A percentile compares a stretch with the other conserved stretches of the same genome.
Conservation (phyloP, 2,329 filamentous ascomycete species). For the Teratosphaeria gauchensis region DNA sequence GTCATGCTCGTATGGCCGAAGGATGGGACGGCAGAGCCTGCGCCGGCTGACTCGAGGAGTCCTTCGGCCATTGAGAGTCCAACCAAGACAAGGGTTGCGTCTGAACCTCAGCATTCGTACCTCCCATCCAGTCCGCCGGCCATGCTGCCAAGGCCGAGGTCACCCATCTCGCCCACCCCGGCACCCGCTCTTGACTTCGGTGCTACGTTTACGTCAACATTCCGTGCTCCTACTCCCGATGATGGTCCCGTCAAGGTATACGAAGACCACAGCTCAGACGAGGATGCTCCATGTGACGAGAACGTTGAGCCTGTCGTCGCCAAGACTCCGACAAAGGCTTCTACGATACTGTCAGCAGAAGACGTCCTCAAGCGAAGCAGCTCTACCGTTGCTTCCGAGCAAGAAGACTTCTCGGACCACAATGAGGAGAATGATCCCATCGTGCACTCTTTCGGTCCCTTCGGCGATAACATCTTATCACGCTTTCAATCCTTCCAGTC, state of each 20-base stretch:
- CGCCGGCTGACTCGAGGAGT: slow-evolving; percentile 53
- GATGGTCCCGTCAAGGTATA: slow-evolving; percentile 55
- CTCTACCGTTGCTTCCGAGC: slow-evolving; percentile 17
- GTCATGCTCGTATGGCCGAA: slow-evolving; percentile 84
- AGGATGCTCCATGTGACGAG: slow-evolving; percentile 29
- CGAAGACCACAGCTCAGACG: slow-evolving; percentile 55
- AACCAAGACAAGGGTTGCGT: slow-evolving; percentile 40
- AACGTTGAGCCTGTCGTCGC: slow-evolving; percentile 13
- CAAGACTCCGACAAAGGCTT: slow-evolving; percentile 1
- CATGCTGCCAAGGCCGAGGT: slow-evolving; percentile 53
- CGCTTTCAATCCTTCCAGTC: slow-evolving; percentile 70
- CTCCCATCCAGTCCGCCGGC: slow-evolving; percentile 52
- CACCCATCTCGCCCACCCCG: slow-evolving; percentile 67
- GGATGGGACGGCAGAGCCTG: slow-evolving; percentile 38
- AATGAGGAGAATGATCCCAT: slow-evolving; percentile 94
- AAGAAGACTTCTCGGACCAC: slow-evolving; percentile 62
- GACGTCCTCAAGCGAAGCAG: slow-evolving; percentile 5
- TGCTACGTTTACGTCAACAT: slow-evolving; percentile 36
- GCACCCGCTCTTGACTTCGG: slow-evolving; percentile 30
- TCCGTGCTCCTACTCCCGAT: slow-evolving; percentile 33
- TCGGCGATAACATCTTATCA: slow-evolving; percentile 73
- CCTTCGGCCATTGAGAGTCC: slow-evolving; percentile 51
- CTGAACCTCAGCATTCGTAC: slow-evolving; percentile 25
- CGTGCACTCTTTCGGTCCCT: slow-evolving; percentile 84
- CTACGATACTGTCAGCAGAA: not conserved